Evolutionary conservation across 2,329 filamentous ascomycete species (phyloP).

Genomic region (Penicillium oxalicum): DNA sequence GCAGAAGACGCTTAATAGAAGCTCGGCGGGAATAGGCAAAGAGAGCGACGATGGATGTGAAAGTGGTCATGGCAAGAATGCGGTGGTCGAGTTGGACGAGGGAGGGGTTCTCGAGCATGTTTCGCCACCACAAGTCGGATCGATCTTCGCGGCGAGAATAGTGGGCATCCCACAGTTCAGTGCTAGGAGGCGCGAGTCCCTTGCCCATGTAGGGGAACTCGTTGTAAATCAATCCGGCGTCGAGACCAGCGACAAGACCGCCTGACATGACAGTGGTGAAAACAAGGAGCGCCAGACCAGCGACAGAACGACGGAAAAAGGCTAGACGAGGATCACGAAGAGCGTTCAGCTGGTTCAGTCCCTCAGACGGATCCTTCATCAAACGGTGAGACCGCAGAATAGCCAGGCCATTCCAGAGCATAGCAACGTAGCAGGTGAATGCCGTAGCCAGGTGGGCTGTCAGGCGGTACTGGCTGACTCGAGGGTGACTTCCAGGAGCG

Average conservation of each 20-base stretch:
- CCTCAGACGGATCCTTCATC: conserved; percentile 59
- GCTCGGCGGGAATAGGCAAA: conserved; percentile 73
- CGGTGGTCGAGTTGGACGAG: conserved; percentile 95
- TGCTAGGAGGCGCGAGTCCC: conserved; percentile 71
- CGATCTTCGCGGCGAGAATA: conserved; percentile 74
- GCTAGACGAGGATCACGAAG: conserved; percentile 63
- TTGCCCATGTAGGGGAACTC: conserved; percentile 95
- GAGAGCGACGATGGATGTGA: conserved; percentile 70
- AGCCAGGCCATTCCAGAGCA: conserved; percentile 82
- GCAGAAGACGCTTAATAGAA: conserved; percentile 51
- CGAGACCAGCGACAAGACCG: conserved; percentile 85
- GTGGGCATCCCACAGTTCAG: conserved; percentile 78
- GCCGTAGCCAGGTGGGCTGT: conserved; percentile 84
- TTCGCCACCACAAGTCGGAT: conserved; percentile 90
- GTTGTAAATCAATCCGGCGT: conserved; percentile 97
- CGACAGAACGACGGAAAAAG: conserved; percentile 66
- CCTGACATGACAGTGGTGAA: conserved; percentile 92
- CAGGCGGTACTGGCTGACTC: conserved; percentile 90
- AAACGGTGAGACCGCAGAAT: conserved; percentile 74
- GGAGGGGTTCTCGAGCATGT: conserved; percentile 94
- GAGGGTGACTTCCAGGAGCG: conserved; percentile 78
- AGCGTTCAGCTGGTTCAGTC: conserved; percentile 54
- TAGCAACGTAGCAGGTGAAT: conserved; percentile 87
- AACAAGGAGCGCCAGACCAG: conserved; percentile 65
- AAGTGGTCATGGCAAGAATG: conserved; percentile 83